A percentile compares a stretch with the other conserved stretches of the same genome.
Evolutionary conservation across 768 basidiomycete genomes (phyloP).

Genomic region (Daedaleopsis nitida): DNA sequence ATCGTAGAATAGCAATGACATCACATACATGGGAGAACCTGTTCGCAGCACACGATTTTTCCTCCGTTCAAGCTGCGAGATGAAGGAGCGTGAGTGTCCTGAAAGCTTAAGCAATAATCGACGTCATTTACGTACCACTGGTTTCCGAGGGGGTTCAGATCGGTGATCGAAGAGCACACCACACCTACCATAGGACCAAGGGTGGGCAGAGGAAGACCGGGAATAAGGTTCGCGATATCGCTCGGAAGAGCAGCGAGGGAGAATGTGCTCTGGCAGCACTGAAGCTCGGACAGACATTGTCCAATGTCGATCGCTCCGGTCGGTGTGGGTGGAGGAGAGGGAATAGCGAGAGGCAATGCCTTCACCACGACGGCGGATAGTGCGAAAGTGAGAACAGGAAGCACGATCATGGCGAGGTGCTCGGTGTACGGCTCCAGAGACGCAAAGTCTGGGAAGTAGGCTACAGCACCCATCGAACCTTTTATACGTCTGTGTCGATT

Average conservation of each 20-base stretch:
- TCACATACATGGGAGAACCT: slow-evolving; percentile 1
- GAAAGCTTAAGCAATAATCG: background rate
- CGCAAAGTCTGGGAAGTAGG: no score
- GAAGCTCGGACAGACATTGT: background rate
- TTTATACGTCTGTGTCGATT: no score
- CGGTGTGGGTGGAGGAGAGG: background rate
- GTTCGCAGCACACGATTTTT: slow-evolving; percentile 15
- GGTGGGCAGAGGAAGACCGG: slow-evolving; percentile 11
- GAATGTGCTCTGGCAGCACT: slow-evolving; percentile 9
- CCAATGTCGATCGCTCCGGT: background rate
- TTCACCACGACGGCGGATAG: no score
- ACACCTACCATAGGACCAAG: slow-evolving; percentile 13
- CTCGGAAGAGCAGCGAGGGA: slow-evolving; percentile 7
- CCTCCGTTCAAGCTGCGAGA: slow-evolving; percentile 7
- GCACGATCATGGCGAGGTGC: no score
- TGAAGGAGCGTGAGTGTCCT: background rate
- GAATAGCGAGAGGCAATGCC: background rate
- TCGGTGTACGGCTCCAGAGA: no score
- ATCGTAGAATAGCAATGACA: background rate
- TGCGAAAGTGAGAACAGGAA: no score
- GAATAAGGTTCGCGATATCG: slow-evolving; percentile 3
- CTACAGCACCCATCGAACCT: no score
- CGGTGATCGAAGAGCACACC: slow-evolving; percentile 1
- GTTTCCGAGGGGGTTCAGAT: slow-evolving; percentile 2
- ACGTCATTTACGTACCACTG: slow-evolving; percentile 6